A percentile compares a stretch with the other conserved stretches of the same genome.
These are phyloP conservation scores for Astrephomene gubernaculifera DNA, from an alignment of 139 green algal species.

Conservation along the genomic window DNA sequence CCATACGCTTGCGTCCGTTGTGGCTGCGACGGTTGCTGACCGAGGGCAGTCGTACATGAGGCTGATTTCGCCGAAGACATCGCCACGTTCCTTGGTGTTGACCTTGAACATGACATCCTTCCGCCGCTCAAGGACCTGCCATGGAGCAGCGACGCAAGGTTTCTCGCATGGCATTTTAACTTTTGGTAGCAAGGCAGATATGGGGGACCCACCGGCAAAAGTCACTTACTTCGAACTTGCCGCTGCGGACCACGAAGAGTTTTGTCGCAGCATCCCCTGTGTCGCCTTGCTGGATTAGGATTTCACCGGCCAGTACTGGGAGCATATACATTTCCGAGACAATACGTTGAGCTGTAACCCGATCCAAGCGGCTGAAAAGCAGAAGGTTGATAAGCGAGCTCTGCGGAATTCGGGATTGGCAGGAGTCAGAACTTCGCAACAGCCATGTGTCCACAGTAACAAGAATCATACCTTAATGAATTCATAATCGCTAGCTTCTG, in stretches of 20 bases:
- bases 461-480: constrained; percentile 51
- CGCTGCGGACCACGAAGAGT: constrained; percentile 93
- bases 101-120: constrained; percentile 66
- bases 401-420: constrained; percentile 51
- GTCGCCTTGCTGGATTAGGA: constrained; percentile 93
- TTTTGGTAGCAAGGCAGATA: too few relatives aligned
- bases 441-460: not conserved
- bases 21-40: constrained; percentile 91
- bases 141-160: not conserved
- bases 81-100: constrained; percentile 67
- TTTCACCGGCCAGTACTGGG: constrained; percentile 74
- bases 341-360: constrained; percentile 64
- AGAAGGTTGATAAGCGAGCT: constrained; percentile 84
- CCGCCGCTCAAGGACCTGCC: constrained; percentile 68
- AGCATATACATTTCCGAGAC: constrained; percentile 66
- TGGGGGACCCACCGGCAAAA: too few relatives aligned
- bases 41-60: constrained; percentile 84
- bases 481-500: constrained; percentile 42
- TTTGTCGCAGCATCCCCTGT: constrained; percentile 86
- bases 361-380: constrained; percentile 85
- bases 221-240: constrained; percentile 88
- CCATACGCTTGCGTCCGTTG: constrained; percentile 84
- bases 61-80: constrained; percentile 71
- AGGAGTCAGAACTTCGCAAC: not conserved
- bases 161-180: too few relatives aligned